Base-by-base conservation (phyloP, 2,329 filamentous ascomycete species). In the Cordyceps militaris region DNA sequence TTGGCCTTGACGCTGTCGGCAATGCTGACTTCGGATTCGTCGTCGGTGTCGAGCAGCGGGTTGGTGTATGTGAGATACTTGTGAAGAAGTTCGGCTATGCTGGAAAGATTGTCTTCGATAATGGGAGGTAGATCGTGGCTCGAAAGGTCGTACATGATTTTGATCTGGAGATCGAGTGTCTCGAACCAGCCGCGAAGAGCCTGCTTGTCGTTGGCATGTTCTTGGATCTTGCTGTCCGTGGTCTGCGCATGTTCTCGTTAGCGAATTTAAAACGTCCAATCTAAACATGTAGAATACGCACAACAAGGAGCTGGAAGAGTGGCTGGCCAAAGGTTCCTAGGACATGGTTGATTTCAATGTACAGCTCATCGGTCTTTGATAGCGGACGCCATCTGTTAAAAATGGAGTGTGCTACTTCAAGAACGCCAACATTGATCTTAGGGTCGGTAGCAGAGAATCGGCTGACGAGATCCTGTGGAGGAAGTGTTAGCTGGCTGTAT, bases 331-430 rank as follows among this genome's bases (percentile, higher is more conserved):
- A 97, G 59, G 86, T 91, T 60, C 78, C 77, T 54, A 99, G 81
- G 58, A 99, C 95, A 76, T 99, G 94, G 73, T 96, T 94, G 76
- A 99, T 95, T 74, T 99, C 94, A 36, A 85, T 88, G 72, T 91
- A 99, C 11, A 99, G 83, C 52, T 89, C 91, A 72, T 99, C 91
- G 44, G 92, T 96, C 61, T 89, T 85, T 76, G 96, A 97, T 42
- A 99, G 80, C 9, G 94, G 95, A 63, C 94, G 83, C 94, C 94
- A 99, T 71, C 94, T 82, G 70, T 88, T 89, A 76, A 97, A 99
- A 66, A 99, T 97, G 50, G 94, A 97, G 74, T 99, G 94, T 65
- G 95, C 95, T 46, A 99, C 94, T 74, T 96, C 91, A 60, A 99
- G 79, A 19, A 99, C 94, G 63, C 94, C 95, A 66, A 92, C 90